phyloP scores from a whole-genome alignment of 208 protist genomes.

The Herpetomonas tarakana region DNA sequence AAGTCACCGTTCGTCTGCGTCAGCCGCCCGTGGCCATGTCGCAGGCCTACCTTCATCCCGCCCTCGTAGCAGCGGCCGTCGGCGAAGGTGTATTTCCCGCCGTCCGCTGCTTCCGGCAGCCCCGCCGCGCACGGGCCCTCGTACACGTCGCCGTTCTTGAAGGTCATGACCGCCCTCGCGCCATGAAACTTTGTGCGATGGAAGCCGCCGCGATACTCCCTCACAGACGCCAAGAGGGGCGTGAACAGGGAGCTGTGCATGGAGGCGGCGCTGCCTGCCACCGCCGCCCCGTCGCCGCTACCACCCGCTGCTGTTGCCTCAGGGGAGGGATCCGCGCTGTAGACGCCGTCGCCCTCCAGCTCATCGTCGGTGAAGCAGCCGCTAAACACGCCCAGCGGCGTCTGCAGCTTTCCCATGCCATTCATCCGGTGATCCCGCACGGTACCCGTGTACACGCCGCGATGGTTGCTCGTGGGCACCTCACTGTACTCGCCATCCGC shows the following conservation, averaged over 20 bases:
- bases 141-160: slow-evolving; percentile 37
- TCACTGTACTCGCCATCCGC: not conserved
- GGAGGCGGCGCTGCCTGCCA: not conserved
- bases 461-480: not conserved
- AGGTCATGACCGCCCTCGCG: slow-evolving; percentile 9
- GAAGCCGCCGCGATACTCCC: slow-evolving; percentile 29
- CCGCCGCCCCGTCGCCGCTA: too few relatives aligned
- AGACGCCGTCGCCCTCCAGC: not conserved
- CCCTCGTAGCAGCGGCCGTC: slow-evolving; percentile 62
- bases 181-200: slow-evolving; percentile 15
- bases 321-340: not conserved
- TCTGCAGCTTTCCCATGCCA: not conserved
- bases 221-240: not conserved
- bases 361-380: not conserved
- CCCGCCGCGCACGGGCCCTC: slow-evolving; percentile 27
- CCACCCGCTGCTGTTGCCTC: not conserved
- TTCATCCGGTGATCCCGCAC: not conserved
- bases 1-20: slow-evolving; percentile 45
- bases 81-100: slow-evolving; percentile 22
- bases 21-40: slow-evolving; percentile 45
- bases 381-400: not conserved
- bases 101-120: slow-evolving; percentile 23
- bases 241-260: not conserved
- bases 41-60: slow-evolving; percentile 33
- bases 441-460: not conserved